A percentile compares a stretch with the other conserved stretches of the same genome.
These are phyloP conservation scores for Diphasiastrum complanatum DNA, from an alignment of 83 land plant species.

Conservation along the genomic window DNA sequence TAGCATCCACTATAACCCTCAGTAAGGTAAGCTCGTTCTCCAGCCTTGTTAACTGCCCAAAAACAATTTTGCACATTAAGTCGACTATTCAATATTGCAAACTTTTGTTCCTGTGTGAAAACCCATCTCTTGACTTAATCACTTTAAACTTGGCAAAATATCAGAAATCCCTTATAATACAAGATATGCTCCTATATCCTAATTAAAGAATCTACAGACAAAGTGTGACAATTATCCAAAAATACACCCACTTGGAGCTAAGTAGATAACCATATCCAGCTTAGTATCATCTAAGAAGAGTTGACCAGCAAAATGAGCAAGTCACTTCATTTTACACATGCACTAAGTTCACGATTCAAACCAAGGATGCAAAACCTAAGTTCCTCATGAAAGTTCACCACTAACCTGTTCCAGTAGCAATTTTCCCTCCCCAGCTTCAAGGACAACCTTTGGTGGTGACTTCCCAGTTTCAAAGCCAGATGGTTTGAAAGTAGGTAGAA, in stretches of 20 bases:
- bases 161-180: background rate
- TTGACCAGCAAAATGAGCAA: too few relatives aligned
- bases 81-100: too few relatives aligned
- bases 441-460: background rate
- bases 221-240: too few relatives aligned
- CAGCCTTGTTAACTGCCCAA: constrained; percentile 35
- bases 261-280: too few relatives aligned
- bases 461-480: constrained; percentile 20
- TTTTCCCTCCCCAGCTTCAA: background rate
- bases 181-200: background rate
- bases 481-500: constrained; percentile 38
- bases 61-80: background rate
- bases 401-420: constrained; percentile 5
- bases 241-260: too few relatives aligned
- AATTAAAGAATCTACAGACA: background rate
- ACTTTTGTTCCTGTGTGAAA: too few relatives aligned
- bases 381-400: too few relatives aligned
- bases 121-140: background rate
- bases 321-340: too few relatives aligned
- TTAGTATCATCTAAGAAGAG: too few relatives aligned
- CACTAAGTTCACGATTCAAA: too few relatives aligned
- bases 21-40: constrained; percentile 33
- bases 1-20: constrained; percentile 42
- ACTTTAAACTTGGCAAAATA: background rate
- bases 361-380: too few relatives aligned